Percentiles rank a stretch among this genome's conserved stretches.
Conservation (phyloP, 768 basidiomycete genomes). For the Amanita subjunquillea region DNA sequence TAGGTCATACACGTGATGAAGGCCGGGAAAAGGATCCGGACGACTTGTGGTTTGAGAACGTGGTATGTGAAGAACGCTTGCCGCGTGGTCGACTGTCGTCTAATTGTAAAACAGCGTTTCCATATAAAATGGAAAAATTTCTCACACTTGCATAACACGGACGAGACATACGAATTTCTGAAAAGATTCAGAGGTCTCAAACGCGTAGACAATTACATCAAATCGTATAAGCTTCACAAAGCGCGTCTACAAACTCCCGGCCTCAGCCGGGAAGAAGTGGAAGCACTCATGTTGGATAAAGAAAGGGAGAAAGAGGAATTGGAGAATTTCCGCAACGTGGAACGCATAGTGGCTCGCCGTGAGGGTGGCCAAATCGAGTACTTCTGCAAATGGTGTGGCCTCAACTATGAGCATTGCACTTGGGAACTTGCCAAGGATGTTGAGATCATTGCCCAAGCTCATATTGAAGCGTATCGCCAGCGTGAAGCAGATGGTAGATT, state of each 20-base stretch:
- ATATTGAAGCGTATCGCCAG: conserved; percentile 69
- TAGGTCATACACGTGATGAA: conserved; percentile 81
- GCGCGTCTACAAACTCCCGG: conserved; percentile 52
- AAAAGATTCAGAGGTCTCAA: conserved; percentile 94
- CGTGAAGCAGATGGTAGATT: conserved; percentile 74
- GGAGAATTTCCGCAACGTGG: conserved; percentile 85
- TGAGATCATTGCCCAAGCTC: conserved; percentile 61
- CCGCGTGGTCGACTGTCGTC: conserved; percentile 4
- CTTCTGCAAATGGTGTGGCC: conserved; percentile 94
- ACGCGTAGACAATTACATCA: conserved; percentile 99
- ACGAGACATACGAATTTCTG: conserved; percentile 93
- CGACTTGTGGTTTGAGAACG: conserved; percentile 81
- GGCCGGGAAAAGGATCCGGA: conserved; percentile 64
- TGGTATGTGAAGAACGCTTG: conserved; percentile 38
- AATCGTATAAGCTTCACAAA: conserved; percentile 71
- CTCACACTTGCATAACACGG: conserved; percentile 98
- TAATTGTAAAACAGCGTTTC: conserved; percentile 57
- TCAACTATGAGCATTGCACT: conserved; percentile 91
- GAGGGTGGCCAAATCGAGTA: conserved; percentile 66
- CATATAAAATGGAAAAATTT: conserved; percentile 99
- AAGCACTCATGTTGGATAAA: conserved; percentile 80
- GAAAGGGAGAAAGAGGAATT: conserved; percentile 88
- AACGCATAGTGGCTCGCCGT: conserved; percentile 78
- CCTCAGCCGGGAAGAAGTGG: conserved; percentile 78
- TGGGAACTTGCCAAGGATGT: conserved; percentile 88